A percentile compares a stretch with the other conserved stretches of the same genome.
These are phyloP conservation scores for Neurospora pannonica DNA, from an alignment of 495 filamentous ascomycete genomes.

Conservation along the genomic window DNA sequence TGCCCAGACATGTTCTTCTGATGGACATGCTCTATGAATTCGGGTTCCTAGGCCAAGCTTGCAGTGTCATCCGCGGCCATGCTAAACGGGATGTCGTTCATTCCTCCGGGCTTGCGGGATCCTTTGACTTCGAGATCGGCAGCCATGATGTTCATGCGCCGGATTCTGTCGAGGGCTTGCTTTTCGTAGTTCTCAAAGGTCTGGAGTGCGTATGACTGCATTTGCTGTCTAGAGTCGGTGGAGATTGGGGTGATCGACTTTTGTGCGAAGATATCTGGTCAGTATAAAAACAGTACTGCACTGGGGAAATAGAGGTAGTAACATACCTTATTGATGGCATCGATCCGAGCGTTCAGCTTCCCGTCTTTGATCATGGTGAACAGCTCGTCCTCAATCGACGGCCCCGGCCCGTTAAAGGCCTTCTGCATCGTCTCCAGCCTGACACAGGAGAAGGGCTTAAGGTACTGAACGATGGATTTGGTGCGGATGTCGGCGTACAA, in stretches of 20 bases:
- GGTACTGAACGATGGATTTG: constrained; percentile 89
- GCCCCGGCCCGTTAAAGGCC: constrained; percentile 48
- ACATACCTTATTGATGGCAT: constrained; percentile 65
- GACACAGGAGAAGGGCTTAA: constrained; percentile 69
- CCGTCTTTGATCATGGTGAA: constrained; percentile 63
- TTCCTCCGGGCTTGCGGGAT: constrained; percentile 7
- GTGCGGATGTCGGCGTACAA: constrained; percentile 67
- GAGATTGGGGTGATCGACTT: constrained; percentile 62
- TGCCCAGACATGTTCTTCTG: background rate
- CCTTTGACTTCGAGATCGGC: constrained; percentile 66
- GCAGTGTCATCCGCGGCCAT: background rate
- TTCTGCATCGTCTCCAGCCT: constrained; percentile 59
- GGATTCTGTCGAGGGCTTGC: constrained; percentile 62
- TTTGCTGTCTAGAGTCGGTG: constrained; percentile 50
- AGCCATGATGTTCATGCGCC: constrained; percentile 61
- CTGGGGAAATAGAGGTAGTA: background rate
- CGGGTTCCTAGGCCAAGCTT: background rate
- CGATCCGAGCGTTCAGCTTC: constrained; percentile 69
- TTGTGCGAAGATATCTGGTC: background rate
- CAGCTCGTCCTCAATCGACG: constrained; percentile 66
- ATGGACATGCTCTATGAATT: background rate
- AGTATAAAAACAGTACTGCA: background rate
- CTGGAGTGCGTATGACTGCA: constrained; percentile 58
- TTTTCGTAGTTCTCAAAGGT: constrained; percentile 61
- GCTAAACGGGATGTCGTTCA: background rate